Conservation (phyloP, 805 yeast species). For the Pichia rugopelliculosa region DNA sequence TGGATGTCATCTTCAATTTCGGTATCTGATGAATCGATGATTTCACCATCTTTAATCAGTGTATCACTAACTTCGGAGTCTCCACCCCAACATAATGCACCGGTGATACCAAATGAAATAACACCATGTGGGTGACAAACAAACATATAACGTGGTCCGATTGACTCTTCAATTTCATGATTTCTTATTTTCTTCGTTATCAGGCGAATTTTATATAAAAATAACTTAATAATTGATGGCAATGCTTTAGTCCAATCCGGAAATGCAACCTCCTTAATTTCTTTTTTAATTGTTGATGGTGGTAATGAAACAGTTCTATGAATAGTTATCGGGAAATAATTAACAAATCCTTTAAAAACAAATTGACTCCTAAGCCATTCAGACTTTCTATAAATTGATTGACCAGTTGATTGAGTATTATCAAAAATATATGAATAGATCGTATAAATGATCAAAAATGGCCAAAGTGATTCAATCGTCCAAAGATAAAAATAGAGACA, state of each 20-base stretch:
- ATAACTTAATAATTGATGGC: not conserved
- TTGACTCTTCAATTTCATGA: slow-evolving; percentile 26
- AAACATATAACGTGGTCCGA: slow-evolving; percentile 76
- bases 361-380: slow-evolving; percentile 45
- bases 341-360: slow-evolving; percentile 65
- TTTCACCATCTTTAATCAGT: slow-evolving; percentile 23
- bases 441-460: slow-evolving; percentile 55
- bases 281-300: slow-evolving; percentile 53
- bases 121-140: slow-evolving; percentile 98
- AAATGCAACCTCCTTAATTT: not conserved
- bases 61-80: not conserved
- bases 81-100: slow-evolving; percentile 33
- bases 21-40: not conserved
- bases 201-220: slow-evolving; percentile 1
- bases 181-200: slow-evolving; percentile 3
- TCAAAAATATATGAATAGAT: slow-evolving; percentile 49
- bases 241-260: slow-evolving; percentile 5
- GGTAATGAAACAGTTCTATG: slow-evolving; percentile 61
- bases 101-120: slow-evolving; percentile 85
- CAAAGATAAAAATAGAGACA: slow-evolving; percentile 49
- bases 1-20: slow-evolving; percentile 60
- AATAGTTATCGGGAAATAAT: slow-evolving; percentile 72
- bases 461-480: slow-evolving; percentile 50
- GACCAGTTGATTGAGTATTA: slow-evolving; percentile 71
- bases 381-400: slow-evolving; percentile 50